Evolutionary conservation across 73 alveolate genomes (phyloP), one percentile per base, ranked within the genome.

Genomic region (Paramecium primaurelia): DNA sequence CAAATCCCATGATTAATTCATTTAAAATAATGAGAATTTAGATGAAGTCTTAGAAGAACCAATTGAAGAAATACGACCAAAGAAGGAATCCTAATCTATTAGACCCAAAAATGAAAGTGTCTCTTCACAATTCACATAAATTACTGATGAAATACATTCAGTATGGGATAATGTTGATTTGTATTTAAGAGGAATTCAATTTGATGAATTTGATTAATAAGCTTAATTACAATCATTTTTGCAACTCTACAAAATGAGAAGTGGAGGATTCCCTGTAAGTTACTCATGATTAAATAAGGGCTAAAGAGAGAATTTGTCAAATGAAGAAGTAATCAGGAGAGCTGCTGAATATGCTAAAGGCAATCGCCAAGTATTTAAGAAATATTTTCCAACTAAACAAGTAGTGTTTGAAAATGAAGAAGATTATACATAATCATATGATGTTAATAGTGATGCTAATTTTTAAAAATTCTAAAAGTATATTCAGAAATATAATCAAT

Each of bases 211-310:
- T 18, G 91, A 80, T 45, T 36, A 80, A 80, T 20, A 42, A 42
- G 16, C 49, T 3, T 44, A 80, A 36, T 16, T 80, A 5, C 73
- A 80, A 36, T 49, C 47, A 80, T 80, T 80, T 49, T 36, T 80
- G 25, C 8, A 20, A 26, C 91, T 80, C 34, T 80, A 45, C 51
- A 80, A 80, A 42, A 80, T 80, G 91, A 80, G 91, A 47, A 32
- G 77, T 80, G 91, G 91, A 45, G 91, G 71, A 20, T 80, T 44
- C 58, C 91, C 91, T 44, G 91, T 80, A 80, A 42, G 58, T 44
- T 25, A 26, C 69, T 54, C 16, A 25, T 25, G 26, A 42, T 40
- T 75, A 25, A 40, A 73, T 73, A 38, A 80, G 91, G 91, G 91
- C 32, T 80, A 40, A 80, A 80, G 91, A 80, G 91, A 80, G 73